phyloP scores from a whole-genome alignment of 352 stramenopile species.

The Pythium insidiosum region DNA sequence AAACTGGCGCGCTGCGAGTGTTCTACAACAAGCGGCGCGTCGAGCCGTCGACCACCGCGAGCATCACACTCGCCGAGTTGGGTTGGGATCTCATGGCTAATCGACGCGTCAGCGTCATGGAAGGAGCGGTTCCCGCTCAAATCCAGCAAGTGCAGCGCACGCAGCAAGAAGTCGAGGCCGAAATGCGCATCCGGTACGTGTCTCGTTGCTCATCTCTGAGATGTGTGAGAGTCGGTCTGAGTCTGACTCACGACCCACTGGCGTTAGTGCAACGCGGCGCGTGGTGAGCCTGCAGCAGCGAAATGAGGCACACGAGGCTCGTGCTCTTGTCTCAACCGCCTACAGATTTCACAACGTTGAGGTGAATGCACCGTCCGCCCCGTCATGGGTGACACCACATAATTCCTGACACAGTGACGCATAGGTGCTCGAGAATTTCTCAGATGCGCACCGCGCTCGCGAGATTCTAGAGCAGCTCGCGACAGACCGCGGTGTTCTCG shows the following conservation, averaged over 20 bases:
- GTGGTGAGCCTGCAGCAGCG: slow-evolving; percentile 49
- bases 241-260: too few relatives aligned
- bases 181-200: slow-evolving; percentile 38
- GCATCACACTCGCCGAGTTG: slow-evolving; percentile 6
- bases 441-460: slow-evolving; percentile 39
- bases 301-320: slow-evolving; percentile 29
- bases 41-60: slow-evolving; percentile 17
- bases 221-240: too few relatives aligned
- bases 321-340: slow-evolving; percentile 27
- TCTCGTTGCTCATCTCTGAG: background rate
- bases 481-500: slow-evolving; percentile 81
- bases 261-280: slow-evolving; percentile 35
- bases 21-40: slow-evolving; percentile 50
- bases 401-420: too few relatives aligned
- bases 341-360: slow-evolving; percentile 74
- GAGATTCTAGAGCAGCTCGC: slow-evolving; percentile 80
- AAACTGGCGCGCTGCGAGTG: slow-evolving; percentile 37
- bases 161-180: slow-evolving; percentile 24
- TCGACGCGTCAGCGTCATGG: slow-evolving; percentile 27
- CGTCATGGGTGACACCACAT: too few relatives aligned
- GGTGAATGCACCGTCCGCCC: slow-evolving; percentile 6
- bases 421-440: slow-evolving; percentile 45
- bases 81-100: slow-evolving; percentile 19
- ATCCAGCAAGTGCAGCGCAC: slow-evolving; percentile 50
- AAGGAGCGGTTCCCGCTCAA: slow-evolving; percentile 26